These are phyloP conservation scores for Asterochloris erici DNA, from an alignment of 139 green algal species.

Conservation along the genomic window DNA sequence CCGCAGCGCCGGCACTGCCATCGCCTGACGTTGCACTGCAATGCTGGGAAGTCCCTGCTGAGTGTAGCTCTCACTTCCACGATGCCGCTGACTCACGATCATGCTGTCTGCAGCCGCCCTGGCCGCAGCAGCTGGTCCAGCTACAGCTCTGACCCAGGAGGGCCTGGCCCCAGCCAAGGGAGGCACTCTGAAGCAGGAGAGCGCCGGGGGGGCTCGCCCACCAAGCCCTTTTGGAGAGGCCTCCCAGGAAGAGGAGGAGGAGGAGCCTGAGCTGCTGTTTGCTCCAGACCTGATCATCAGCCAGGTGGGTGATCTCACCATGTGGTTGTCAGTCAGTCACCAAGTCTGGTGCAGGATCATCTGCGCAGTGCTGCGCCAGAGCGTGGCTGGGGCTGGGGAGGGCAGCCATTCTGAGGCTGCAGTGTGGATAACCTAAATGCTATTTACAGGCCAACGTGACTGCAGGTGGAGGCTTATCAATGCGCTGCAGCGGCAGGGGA, in stretches of 20 bases:
- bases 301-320: not conserved
- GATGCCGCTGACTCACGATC: not conserved
- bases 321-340: too few species aligned
- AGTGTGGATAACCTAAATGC: not conserved
- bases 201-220: not conserved
- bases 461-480: too few species aligned
- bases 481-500: too few species aligned
- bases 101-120: not conserved
- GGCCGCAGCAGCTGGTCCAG: not conserved
- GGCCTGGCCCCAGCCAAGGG: conserved; percentile 3
- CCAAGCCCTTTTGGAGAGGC: too few species aligned
- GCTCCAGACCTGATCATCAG: conserved; percentile 18
- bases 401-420: conserved; percentile 5
- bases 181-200: conserved; percentile 6
- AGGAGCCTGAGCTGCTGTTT: conserved; percentile 15
- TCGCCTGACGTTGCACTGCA: not conserved
- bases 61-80: not conserved
- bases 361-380: conserved; percentile 9
- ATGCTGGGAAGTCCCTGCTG: not conserved
- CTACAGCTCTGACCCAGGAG: not conserved
- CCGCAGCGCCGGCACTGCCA: not conserved
- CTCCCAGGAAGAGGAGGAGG: too few species aligned
- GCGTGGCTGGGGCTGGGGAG: not conserved
- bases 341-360: not conserved
- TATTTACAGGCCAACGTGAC: not conserved